Conservation (phyloP, 306 rosid genomes). For the Prunus campanulata region DNA sequence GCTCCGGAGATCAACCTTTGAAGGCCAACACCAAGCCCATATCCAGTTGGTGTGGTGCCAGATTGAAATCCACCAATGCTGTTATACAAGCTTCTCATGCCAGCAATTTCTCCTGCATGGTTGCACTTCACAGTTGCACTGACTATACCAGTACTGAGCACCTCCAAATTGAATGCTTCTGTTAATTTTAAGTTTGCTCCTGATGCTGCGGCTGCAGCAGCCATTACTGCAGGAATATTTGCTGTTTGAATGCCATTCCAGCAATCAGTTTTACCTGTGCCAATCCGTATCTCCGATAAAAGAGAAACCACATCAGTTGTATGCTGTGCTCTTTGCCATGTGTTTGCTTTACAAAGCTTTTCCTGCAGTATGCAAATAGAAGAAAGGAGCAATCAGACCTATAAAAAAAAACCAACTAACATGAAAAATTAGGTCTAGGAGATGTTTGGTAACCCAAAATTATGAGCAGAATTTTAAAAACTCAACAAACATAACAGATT, state of each 20-base stretch:
- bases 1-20: slow-evolving; percentile 96
- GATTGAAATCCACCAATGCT: slow-evolving; percentile 96
- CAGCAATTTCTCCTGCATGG: slow-evolving; percentile 97
- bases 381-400: slow-evolving; percentile 8
- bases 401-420: slow-evolving; percentile 1
- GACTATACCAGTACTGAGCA: slow-evolving; percentile 84
- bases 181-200: slow-evolving; percentile 84
- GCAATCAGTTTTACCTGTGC: slow-evolving; percentile 81
- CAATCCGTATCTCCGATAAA: slow-evolving; percentile 88
- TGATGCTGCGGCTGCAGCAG: slow-evolving; percentile 97
- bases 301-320: slow-evolving; percentile 91
- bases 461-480: background rate
- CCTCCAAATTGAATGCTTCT: slow-evolving; percentile 92
- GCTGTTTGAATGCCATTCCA: slow-evolving; percentile 86
- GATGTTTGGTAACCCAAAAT: background rate
- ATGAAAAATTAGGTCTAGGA: background rate
- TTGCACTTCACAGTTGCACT: slow-evolving; percentile 94
- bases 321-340: slow-evolving; percentile 91
- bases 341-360: slow-evolving; percentile 88
- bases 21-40: slow-evolving; percentile 80
- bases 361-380: slow-evolving; percentile 55
- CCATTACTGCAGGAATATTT: slow-evolving; percentile 90
- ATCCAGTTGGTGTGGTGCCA: slow-evolving; percentile 53
- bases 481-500: background rate
- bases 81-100: slow-evolving; percentile 96